These are phyloP conservation scores for Picochlorum sp. DNA, from an alignment of 139 green algal species.

Conservation along the genomic window DNA sequence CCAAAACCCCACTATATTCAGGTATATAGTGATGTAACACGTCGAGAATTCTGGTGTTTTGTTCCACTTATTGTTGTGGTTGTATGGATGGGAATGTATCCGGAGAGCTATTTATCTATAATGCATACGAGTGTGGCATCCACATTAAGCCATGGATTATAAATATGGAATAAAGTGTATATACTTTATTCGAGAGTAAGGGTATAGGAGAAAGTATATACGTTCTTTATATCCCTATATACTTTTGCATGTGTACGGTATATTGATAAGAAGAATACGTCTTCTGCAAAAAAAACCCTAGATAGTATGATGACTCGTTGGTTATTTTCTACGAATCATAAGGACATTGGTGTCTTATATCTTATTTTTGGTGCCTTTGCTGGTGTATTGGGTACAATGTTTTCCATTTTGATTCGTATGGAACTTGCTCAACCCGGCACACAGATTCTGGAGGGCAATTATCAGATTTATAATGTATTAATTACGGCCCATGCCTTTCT, in stretches of 20 bases:
- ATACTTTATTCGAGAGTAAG: background rate
- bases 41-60: slow-evolving; percentile 38
- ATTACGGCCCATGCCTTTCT: slow-evolving; percentile 33
- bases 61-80: slow-evolving; percentile 32
- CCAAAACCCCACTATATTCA: slow-evolving; percentile 32
- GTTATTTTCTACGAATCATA: slow-evolving; percentile 46
- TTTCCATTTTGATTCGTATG: slow-evolving; percentile 16
- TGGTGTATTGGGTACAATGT: slow-evolving; percentile 8
- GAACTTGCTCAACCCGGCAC: slow-evolving; percentile 18
- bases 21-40: slow-evolving; percentile 31
- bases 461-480: slow-evolving; percentile 44
- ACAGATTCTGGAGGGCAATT: slow-evolving; percentile 15
- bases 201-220: no score
- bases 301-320: slow-evolving; percentile 29
- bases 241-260: no score
- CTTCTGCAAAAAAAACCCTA: slow-evolving; percentile 5
- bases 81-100: slow-evolving; percentile 37
- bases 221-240: no score
- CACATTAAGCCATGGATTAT: background rate
- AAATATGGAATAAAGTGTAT: background rate
- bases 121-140: slow-evolving; percentile 24
- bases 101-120: slow-evolving; percentile 35
- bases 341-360: slow-evolving; percentile 51
- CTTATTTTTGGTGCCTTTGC: slow-evolving; percentile 38
- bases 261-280: background rate